Base-by-base conservation (phyloP, 805 yeast species). In the Starmerella bombicola region DNA sequence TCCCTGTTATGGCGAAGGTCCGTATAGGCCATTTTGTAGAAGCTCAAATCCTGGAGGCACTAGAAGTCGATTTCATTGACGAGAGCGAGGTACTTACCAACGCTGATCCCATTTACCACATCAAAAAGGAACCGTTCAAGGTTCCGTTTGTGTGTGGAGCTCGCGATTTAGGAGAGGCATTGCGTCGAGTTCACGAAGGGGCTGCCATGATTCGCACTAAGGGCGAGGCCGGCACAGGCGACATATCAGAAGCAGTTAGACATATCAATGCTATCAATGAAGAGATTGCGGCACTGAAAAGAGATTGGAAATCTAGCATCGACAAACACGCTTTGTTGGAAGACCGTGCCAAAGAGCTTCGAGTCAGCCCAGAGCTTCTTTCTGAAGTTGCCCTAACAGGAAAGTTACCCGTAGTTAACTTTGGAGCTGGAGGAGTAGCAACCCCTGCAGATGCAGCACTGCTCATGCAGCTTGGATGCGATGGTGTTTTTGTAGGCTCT, bases 181-280 rank as follows among this genome's bases (percentile, higher is more conserved):
- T 80, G 50, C 72, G 91, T 59, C 70, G 93, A 56, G 68, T 81
- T 54, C 64, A 68, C 52, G 93, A 80, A 61, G 91, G 91, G 50
- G 88, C 91, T 28, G 86, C 88, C 24, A 79, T 80, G 88, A 71
- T 80, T 57, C 70, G 91, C 59, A 77, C 91, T 49, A 80, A 80
- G 63, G 93, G 93, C 51, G 93, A 80, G 59, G 91, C 93, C 26
- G 93, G 93, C 33, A 81, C 93, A 29, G 93, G 93, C 41, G 91
- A 80, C 60, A 75, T 80, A 39, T 74, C 82, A 31, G 88, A 80
- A 60, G 91, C 91, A 12, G 83, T 80, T 43, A 71, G 68, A 55
- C 93, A 80, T 59, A 76, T 81, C 50, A 68, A 73, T 41, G 65
- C 69, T 49, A 76, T 81, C 58, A 69, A 66, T 45, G 55, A 61